These are phyloP conservation scores for Leishmania mexicana DNA, from an alignment of 208 protist genomes.

Conservation along the genomic window DNA sequence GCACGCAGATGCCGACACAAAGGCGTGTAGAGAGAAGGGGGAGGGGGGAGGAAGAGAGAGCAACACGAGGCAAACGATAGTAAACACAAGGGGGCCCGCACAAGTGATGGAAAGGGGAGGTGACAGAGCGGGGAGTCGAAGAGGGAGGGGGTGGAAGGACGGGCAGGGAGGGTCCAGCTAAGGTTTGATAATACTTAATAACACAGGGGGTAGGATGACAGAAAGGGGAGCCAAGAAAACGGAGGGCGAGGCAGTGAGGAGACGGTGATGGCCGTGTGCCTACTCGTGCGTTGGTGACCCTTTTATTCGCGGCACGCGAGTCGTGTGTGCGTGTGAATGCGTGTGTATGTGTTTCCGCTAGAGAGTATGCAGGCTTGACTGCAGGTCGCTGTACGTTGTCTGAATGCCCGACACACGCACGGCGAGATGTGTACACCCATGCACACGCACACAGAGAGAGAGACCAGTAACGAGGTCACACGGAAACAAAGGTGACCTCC, in stretches of 20 bases:
- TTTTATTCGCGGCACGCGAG: background rate
- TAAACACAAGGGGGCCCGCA: background rate
- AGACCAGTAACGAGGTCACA: background rate
- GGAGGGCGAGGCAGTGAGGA: background rate
- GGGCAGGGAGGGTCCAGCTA: background rate
- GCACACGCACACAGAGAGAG: background rate
- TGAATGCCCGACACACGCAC: background rate
- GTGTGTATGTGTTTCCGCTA: background rate
- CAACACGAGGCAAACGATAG: background rate
- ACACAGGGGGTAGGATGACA: background rate
- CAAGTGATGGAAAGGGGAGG: background rate
- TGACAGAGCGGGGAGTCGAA: background rate
- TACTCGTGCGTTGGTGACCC: background rate
- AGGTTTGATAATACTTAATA: background rate
- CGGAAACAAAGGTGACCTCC: background rate
- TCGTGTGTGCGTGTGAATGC: background rate
- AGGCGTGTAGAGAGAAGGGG: background rate
- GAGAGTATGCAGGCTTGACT: background rate
- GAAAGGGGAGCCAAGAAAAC: background rate
- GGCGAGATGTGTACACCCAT: background rate
- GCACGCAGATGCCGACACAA: conserved; percentile 3
- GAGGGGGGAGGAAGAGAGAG: background rate
- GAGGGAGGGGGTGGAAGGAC: background rate
- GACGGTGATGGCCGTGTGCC: background rate
- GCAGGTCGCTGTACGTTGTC: background rate